Evolutionary conservation across 2,329 filamentous ascomycete species (phyloP).

Genomic region (Botrytis galanthina): DNA sequence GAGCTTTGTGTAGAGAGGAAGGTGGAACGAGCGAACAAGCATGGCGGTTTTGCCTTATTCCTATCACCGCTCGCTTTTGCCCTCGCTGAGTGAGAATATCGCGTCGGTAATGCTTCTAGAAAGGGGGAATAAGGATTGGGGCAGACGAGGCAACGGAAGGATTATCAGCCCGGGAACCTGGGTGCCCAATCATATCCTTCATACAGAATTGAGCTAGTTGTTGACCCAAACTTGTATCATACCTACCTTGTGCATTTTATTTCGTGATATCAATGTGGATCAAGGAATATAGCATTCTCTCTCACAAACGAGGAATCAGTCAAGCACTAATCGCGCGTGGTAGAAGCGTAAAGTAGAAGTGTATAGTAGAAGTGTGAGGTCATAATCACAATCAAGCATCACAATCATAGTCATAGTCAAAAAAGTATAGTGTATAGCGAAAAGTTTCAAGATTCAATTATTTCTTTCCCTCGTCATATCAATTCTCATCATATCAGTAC

Average conservation of each 20-base stretch:
- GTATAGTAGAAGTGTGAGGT: neutral
- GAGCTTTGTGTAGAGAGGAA: neutral
- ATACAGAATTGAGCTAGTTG: neutral
- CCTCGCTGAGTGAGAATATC: neutral
- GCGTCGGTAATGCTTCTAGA: neutral
- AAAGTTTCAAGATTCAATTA: neutral
- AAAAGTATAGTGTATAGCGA: neutral
- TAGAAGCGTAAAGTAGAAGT: neutral
- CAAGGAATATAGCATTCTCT: neutral
- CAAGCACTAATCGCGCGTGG: neutral
- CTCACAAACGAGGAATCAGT: neutral
- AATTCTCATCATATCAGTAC: slow-evolving; percentile 1
- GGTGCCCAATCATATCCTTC: neutral
- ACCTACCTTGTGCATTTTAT: too few relatives aligned
- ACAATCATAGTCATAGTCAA: neutral
- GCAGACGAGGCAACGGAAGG: neutral
- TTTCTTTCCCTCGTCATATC: neutral
- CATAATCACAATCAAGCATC: neutral
- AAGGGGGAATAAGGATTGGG: neutral
- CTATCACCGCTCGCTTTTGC: neutral
- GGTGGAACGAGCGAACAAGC: neutral
- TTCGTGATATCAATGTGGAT: neutral
- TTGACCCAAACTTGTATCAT: neutral
- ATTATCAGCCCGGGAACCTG: neutral
- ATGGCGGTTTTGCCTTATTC: neutral